Conservation (phyloP, 129 eudicot species). For the Mikania micrantha region DNA sequence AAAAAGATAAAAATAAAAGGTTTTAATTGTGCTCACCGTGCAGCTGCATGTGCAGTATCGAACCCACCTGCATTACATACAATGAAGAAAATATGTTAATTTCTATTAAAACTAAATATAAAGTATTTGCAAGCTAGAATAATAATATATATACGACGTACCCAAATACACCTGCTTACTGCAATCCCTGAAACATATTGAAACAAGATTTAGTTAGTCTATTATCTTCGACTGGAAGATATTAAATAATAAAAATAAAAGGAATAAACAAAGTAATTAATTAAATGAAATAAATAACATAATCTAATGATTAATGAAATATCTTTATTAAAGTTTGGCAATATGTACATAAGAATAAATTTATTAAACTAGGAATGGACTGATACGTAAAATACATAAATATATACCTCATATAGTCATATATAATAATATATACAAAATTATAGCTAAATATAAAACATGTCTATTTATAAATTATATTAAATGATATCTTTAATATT, state of each 20-base stretch:
- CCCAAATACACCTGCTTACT: constrained; percentile 98
- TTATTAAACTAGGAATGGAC: too few species aligned
- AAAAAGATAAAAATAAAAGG: background rate
- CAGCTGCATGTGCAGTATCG: constrained; percentile 95
- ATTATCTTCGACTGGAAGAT: background rate
- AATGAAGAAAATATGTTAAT: background rate
- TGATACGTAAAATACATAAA: too few species aligned
- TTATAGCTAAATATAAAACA: too few species aligned
- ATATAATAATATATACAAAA: too few species aligned
- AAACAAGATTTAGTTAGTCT: background rate
- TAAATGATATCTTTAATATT: too few species aligned
- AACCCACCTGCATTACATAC: constrained; percentile 62
- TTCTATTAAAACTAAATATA: background rate
- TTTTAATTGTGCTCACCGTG: constrained; percentile 57
- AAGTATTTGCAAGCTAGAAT: background rate
- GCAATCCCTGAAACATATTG: constrained; percentile 73
- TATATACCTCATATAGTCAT: too few species aligned
- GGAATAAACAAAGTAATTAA: background rate
- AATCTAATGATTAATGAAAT: background rate
- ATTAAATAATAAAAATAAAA: too few species aligned
- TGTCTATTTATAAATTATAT: too few species aligned
- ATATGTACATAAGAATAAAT: too few species aligned
- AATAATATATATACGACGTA: constrained; percentile 21
- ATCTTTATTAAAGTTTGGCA: too few species aligned
- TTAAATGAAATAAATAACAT: background rate